Conservation (phyloP, 2,329 filamentous ascomycete species). For the Dothistroma septosporum region DNA sequence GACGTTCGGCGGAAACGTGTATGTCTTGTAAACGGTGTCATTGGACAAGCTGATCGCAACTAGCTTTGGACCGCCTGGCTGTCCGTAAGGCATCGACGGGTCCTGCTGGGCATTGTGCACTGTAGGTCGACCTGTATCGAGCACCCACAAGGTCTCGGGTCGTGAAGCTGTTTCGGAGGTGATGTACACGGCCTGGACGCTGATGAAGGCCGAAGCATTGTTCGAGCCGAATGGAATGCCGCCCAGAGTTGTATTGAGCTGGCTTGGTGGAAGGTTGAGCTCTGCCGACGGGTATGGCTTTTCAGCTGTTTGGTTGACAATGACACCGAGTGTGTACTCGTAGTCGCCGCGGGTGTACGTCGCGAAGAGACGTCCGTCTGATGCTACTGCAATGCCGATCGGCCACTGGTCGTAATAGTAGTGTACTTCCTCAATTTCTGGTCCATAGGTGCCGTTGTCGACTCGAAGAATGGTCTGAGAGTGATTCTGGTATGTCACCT, state of each 20-base stretch:
- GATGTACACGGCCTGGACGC: slow-evolving; percentile 45
- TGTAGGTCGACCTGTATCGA: slow-evolving; percentile 46
- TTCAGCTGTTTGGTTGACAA: slow-evolving; percentile 47
- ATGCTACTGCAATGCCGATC: slow-evolving; percentile 44
- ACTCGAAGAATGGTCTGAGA: slow-evolving; percentile 38
- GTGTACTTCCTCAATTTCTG: slow-evolving; percentile 47
- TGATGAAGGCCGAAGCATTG: slow-evolving; percentile 42
- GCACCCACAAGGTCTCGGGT: slow-evolving; percentile 44
- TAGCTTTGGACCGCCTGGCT: slow-evolving; percentile 45
- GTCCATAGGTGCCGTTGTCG: slow-evolving; percentile 48
- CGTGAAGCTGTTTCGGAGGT: slow-evolving; percentile 36
- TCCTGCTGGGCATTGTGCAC: slow-evolving; percentile 37
- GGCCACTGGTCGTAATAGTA: slow-evolving; percentile 45
- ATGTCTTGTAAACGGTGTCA: slow-evolving; percentile 40
- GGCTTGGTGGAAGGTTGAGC: slow-evolving; percentile 35
- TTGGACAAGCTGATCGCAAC: slow-evolving; percentile 42
- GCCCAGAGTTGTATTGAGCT: slow-evolving; percentile 40
- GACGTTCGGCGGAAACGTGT: slow-evolving; percentile 42
- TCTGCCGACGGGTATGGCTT: slow-evolving; percentile 43
- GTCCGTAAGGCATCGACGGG: slow-evolving; percentile 43
- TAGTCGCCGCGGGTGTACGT: slow-evolving; percentile 47
- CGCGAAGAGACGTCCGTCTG: slow-evolving; percentile 42
- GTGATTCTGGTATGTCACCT: slow-evolving; percentile 27
- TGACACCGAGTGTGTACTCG: slow-evolving; percentile 46
- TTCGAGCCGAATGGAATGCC: slow-evolving; percentile 44